Conservation (phyloP, 257 asterid genomes). For the Ilex asprella region DNA sequence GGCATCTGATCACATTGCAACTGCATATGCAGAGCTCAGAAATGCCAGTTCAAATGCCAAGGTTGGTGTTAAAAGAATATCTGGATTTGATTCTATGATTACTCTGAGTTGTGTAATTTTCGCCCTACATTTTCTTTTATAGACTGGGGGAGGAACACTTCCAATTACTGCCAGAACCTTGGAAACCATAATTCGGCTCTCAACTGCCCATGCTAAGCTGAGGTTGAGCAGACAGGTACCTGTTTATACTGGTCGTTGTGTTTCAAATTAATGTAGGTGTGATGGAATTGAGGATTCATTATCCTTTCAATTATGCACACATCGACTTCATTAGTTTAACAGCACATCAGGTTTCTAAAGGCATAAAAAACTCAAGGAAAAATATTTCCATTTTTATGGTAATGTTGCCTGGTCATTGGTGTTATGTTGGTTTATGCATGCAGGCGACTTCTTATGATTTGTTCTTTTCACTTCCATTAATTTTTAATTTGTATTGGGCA, state of each 20-base stretch:
- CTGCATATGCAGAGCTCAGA: conserved; percentile 88
- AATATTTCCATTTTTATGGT: no score
- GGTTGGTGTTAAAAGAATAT: conserved; percentile 31
- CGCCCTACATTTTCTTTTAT: conserved; percentile 5
- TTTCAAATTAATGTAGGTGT: not conserved
- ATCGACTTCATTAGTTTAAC: no score
- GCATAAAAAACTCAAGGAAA: no score
- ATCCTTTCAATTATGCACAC: no score
- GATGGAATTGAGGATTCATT: no score
- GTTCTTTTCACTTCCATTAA: no score
- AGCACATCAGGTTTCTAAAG: no score
- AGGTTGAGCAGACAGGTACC: conserved; percentile 78
- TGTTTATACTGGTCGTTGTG: conserved; percentile 2
- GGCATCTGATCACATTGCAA: conserved; percentile 96
- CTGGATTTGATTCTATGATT: not conserved
- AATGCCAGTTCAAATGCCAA: conserved; percentile 75
- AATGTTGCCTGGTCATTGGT: no score
- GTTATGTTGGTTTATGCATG: not conserved
- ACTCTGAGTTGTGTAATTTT: not conserved
- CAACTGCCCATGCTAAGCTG: conserved; percentile 97
- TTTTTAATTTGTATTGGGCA: conserved; percentile 18
- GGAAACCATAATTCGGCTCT: conserved; percentile 88
- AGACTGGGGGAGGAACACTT: conserved; percentile 89
- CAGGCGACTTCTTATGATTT: not conserved
- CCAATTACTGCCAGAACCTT: conserved; percentile 97